These are phyloP conservation scores for Fomes fomentarius DNA, from an alignment of 1,284 basidiomycete species.

Conservation along the genomic window DNA sequence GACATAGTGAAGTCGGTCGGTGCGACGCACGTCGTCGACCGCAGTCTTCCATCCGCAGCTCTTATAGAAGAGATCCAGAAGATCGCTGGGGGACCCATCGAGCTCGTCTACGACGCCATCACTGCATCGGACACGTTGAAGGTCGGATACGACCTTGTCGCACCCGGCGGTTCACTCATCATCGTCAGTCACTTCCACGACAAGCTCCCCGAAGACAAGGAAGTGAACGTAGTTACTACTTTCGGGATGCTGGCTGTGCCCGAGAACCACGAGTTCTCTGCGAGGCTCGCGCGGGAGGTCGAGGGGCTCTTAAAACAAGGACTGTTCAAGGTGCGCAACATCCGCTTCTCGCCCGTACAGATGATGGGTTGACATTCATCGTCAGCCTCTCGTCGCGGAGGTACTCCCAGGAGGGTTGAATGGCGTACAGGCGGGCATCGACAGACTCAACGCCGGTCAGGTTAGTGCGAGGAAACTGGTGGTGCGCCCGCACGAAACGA, in stretches of 20 bases:
- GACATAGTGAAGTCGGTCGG: slow-evolving; percentile 37
- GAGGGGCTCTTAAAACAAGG: neutral
- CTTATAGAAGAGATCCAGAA: slow-evolving; percentile 22
- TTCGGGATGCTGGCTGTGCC: slow-evolving; percentile 37
- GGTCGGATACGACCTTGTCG: slow-evolving; percentile 29
- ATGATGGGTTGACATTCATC: no score
- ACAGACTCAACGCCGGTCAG: slow-evolving; percentile 41
- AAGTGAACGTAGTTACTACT: slow-evolving; percentile 13
- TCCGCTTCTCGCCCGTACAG: neutral
- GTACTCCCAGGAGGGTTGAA: slow-evolving; percentile 49
- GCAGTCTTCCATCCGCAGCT: slow-evolving; percentile 20
- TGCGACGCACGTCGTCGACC: slow-evolving; percentile 41
- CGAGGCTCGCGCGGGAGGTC: neutral
- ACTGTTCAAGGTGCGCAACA: neutral
- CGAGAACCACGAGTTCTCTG: neutral
- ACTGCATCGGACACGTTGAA: slow-evolving; percentile 17
- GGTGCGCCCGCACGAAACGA: slow-evolving; percentile 48
- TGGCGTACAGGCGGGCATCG: slow-evolving; percentile 47
- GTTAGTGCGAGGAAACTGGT: slow-evolving; percentile 57
- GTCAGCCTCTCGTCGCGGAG: slow-evolving; percentile 37
- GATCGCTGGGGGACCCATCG: slow-evolving; percentile 24
- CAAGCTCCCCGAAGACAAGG: slow-evolving; percentile 8
- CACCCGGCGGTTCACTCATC: slow-evolving; percentile 26
- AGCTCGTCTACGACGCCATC: slow-evolving; percentile 33
- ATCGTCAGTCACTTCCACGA: slow-evolving; percentile 14